A percentile compares a stretch with the other conserved stretches of the same genome.
Evolutionary conservation across 208 protist species (phyloP).

Genomic region (Endotrypanum monterogeii): DNA sequence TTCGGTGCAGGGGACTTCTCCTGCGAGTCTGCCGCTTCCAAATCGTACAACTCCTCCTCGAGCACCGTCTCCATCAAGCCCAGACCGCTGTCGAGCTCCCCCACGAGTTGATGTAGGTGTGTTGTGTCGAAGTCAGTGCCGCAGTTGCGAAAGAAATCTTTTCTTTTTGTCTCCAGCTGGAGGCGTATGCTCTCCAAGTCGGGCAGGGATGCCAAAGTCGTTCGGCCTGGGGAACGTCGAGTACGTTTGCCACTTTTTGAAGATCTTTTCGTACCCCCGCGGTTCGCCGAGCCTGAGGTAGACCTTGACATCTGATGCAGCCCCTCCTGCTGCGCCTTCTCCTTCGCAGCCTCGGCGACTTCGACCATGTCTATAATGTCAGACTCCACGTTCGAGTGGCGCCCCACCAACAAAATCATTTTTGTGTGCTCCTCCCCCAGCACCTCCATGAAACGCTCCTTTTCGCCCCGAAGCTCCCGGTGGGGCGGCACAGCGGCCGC

Average conservation of each 20-base stretch:
- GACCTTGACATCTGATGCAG: not conserved
- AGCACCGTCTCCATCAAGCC: conserved; percentile 20
- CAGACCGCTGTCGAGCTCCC: conserved; percentile 24
- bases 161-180: conserved; percentile 19
- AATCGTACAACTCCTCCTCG: conserved; percentile 10
- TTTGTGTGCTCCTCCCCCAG: conserved; percentile 70
- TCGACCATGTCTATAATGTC: conserved; percentile 48
- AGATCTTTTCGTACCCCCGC: not conserved
- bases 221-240: not conserved
- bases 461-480: conserved; percentile 32
- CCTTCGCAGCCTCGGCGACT: conserved; percentile 11
- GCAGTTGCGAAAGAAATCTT: conserved; percentile 20
- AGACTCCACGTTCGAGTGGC: conserved; percentile 63
- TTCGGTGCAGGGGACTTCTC: not conserved
- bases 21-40: not conserved
- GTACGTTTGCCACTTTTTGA: not conserved
- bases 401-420: conserved; percentile 75
- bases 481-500: conserved; percentile 1
- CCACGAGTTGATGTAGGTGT: conserved; percentile 16
- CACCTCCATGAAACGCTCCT: conserved; percentile 49
- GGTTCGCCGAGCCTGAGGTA: not conserved
- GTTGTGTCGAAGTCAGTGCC: conserved; percentile 13
- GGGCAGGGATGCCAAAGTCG: conserved; percentile 4
- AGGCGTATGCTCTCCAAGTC: conserved; percentile 15
- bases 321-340: not conserved